Conservation (phyloP, 352 stramenopile species). For the Pythium guiyangense region DNA sequence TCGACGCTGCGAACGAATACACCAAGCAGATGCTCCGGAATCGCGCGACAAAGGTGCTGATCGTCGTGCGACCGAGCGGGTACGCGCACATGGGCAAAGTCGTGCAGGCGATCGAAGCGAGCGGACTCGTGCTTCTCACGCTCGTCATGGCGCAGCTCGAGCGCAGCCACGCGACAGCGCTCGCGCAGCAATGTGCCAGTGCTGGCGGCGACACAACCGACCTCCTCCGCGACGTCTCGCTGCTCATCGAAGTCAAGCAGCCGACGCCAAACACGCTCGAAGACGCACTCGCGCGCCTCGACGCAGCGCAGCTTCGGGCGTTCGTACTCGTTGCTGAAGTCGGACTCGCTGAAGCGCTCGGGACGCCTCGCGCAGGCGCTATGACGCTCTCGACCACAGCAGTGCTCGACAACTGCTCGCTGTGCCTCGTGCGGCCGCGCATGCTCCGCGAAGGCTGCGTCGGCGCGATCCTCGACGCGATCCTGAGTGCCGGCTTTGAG, state of each 20-base stretch:
- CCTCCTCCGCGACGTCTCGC: slow-evolving; percentile 40
- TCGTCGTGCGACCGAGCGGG: slow-evolving; percentile 43
- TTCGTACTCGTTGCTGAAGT: slow-evolving; percentile 17
- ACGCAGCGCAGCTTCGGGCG: slow-evolving; percentile 10
- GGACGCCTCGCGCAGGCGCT: background rate
- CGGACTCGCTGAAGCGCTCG: slow-evolving; percentile 15
- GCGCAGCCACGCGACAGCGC: slow-evolving; percentile 21
- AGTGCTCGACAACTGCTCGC: slow-evolving; percentile 57
- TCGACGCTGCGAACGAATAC: slow-evolving; percentile 67
- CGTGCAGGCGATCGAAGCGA: slow-evolving; percentile 38
- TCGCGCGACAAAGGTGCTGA: slow-evolving; percentile 29
- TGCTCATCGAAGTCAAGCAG: slow-evolving; percentile 42
- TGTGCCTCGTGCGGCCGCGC: slow-evolving; percentile 56
- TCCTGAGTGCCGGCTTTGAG: slow-evolving; percentile 81
- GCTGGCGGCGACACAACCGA: slow-evolving; percentile 3
- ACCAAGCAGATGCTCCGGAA: slow-evolving; percentile 32
- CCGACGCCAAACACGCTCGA: slow-evolving; percentile 23
- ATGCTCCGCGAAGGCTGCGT: slow-evolving; percentile 54
- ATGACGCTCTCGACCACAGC: slow-evolving; percentile 33
- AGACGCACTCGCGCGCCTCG: slow-evolving; percentile 17
- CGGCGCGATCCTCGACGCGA: slow-evolving; percentile 77
- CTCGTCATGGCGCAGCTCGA: slow-evolving; percentile 49
- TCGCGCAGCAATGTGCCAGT: slow-evolving; percentile 2
- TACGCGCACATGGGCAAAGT: slow-evolving; percentile 50
- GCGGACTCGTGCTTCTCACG: slow-evolving; percentile 28